Base-by-base conservation (phyloP, 139 green algal genomes). In the Auxenochlorella pyrenoidosa region DNA sequence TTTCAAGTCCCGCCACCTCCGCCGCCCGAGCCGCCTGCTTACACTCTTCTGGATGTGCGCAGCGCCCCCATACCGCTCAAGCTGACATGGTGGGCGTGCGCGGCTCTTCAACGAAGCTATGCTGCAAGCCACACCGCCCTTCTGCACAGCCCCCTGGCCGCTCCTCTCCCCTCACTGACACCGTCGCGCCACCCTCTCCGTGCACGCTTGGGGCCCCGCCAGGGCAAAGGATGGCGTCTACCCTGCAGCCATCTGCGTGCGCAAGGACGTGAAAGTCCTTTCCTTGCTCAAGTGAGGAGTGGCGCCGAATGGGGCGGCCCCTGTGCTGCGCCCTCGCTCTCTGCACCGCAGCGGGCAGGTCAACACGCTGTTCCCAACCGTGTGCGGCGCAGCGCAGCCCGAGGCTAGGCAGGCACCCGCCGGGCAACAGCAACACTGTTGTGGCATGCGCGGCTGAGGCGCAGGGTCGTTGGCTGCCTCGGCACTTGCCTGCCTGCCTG, bases 161-260 rank as follows among this genome's bases (percentile, higher is more conserved):
- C 30, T 73, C 3, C 30, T 24, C 66, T 24, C 28, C 66, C 66
- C 5, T 16, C 66, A 18, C 66, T 38, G 0, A 2, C 30, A 1
- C 10, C 15, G 26, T 1, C 10, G 26, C 30, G 24, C 15, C 41
- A 10, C 40, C 12, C 34, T 41, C 21, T 19, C 19, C 28, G 24
- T 6, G 63, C 16, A 5, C 10, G 22, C 26, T 19, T 34, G 26
- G 21, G 38, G 6, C 24, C 34, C 41, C n/a, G 75, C 2, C 41
- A 80, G 75, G 75, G 40, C 76, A 6, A 30, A 32, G 21, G 76
- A 82, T 34, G 76, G 41, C 12, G 30, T 82, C 13, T 66, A 82
- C 47, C 76, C 76, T 10, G 76, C 76, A 10, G 76, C 76, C 76
- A 28, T 82, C 38, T 82, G 76, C 47, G 43, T 82, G 47, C 44